Conservation (phyloP, 495 filamentous ascomycete genomes). For the Ramalina peruviana region DNA sequence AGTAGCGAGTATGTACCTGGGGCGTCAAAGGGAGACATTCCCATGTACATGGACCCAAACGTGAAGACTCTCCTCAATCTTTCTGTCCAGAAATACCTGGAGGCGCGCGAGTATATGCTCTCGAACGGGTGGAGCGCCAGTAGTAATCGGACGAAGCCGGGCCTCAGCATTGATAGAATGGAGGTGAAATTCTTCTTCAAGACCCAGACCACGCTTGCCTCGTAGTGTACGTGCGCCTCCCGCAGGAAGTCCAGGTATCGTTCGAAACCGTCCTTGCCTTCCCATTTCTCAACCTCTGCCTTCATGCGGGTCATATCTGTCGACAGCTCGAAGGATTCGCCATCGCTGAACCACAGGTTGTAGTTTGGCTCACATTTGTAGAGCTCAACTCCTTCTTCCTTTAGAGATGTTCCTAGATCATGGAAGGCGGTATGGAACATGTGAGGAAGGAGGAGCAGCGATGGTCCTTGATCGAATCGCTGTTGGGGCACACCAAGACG, state of each 20-base stretch:
- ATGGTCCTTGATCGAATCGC: slow-evolving; percentile 62
- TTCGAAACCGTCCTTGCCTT: slow-evolving; percentile 49
- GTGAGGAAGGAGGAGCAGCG: slow-evolving; percentile 50
- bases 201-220: slow-evolving; percentile 44
- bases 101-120: slow-evolving; percentile 43
- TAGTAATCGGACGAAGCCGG: slow-evolving; percentile 36
- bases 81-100: slow-evolving; percentile 51
- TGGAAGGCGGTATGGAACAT: slow-evolving; percentile 49
- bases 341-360: slow-evolving; percentile 51
- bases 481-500: slow-evolving; percentile 8
- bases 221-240: slow-evolving; percentile 52
- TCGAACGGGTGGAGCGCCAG: slow-evolving; percentile 49
- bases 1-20: slow-evolving; percentile 57
- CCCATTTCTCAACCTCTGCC: slow-evolving; percentile 48
- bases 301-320: slow-evolving; percentile 51
- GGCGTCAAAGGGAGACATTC: slow-evolving; percentile 60
- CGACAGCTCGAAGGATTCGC: slow-evolving; percentile 40
- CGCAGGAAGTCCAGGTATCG: slow-evolving; percentile 46
- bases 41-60: slow-evolving; percentile 67
- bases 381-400: slow-evolving; percentile 43
- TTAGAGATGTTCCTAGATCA: slow-evolving; percentile 47
- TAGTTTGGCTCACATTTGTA: slow-evolving; percentile 61
- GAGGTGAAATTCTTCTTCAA: slow-evolving; percentile 47
- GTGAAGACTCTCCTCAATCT: slow-evolving; percentile 52
- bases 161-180: slow-evolving; percentile 34